These are phyloP conservation scores for Hippophae rhamnoides DNA, from an alignment of 306 rosid genomes.

Conservation along the genomic window DNA sequence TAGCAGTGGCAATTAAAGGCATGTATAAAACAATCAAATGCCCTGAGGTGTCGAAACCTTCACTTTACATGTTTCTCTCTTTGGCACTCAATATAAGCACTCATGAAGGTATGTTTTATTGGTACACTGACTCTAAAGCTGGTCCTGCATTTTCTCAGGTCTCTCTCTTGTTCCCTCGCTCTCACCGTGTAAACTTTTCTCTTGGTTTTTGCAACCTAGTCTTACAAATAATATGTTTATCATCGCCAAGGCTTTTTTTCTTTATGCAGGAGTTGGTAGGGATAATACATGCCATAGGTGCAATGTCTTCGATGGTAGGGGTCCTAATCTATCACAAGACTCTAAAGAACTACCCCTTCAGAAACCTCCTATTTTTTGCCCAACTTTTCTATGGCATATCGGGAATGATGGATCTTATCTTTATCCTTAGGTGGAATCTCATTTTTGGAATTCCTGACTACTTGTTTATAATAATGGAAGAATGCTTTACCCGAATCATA, in stretches of 20 bases:
- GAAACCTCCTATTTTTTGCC: constrained; percentile 44
- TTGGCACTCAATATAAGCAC: constrained; percentile 47
- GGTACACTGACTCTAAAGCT: constrained; percentile 70
- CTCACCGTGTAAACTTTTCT: too few relatives aligned
- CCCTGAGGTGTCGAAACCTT: constrained; percentile 74
- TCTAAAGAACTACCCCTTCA: constrained; percentile 46
- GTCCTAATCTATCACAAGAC: constrained; percentile 71
- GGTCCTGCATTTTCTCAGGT: constrained; percentile 90
- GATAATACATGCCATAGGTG: constrained; percentile 60
- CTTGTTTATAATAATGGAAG: constrained; percentile 51
- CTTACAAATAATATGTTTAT: too few relatives aligned
- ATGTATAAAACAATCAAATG: constrained; percentile 43
- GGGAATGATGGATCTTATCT: constrained; percentile 51
- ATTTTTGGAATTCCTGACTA: constrained; percentile 49
- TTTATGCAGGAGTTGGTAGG: constrained; percentile 63
- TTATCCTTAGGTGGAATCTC: constrained; percentile 60
- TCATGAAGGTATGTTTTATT: constrained; percentile 73
- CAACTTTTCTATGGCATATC: constrained; percentile 50
- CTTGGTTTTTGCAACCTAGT: too few relatives aligned
- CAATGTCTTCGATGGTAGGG: constrained; percentile 57
- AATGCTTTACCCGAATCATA: constrained; percentile 33
- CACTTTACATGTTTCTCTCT: constrained; percentile 59
- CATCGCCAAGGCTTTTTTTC: background rate
- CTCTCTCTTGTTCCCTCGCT: background rate
- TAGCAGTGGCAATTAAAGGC: constrained; percentile 33